Conservation (phyloP, 2,329 filamentous ascomycete genomes). For the Trichoderma sp. region DNA sequence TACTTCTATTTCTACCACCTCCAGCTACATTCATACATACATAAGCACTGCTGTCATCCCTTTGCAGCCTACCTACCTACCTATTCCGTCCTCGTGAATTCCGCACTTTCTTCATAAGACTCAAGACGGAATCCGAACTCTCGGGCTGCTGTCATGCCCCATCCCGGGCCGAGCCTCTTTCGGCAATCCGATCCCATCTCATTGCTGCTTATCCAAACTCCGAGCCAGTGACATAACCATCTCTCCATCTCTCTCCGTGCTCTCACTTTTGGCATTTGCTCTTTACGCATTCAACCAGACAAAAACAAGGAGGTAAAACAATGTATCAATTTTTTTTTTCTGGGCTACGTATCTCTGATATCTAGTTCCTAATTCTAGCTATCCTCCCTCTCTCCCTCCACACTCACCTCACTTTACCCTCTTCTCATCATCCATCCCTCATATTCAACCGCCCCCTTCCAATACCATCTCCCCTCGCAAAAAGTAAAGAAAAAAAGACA, state of each 20-base stretch:
- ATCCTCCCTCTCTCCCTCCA: not conserved
- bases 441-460: constrained; percentile 7
- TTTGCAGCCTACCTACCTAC: not conserved
- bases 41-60: not conserved
- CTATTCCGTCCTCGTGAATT: not conserved
- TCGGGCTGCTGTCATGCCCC: not conserved
- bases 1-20: not conserved
- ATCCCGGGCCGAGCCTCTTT: constrained; percentile 15
- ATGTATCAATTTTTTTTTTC: constrained; percentile 16
- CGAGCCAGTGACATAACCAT: not conserved
- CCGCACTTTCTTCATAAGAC: not conserved
- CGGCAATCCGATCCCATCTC: constrained; percentile 9
- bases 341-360: not conserved
- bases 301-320: not conserved
- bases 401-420: not conserved
- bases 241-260: too few species aligned
- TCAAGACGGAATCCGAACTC: not conserved
- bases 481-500: constrained; percentile 24
- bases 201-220: not conserved
- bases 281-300: not conserved
- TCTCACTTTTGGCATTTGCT: not conserved
- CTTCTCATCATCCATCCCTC: constrained; percentile 17
- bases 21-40: not conserved
- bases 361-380: not conserved
- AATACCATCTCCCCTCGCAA: not conserved